Percentiles rank a stretch among this genome's conserved stretches.
Evolutionary conservation across 129 eudicot genomes (phyloP).

Genomic region (Gnaphalium uliginosum): DNA sequence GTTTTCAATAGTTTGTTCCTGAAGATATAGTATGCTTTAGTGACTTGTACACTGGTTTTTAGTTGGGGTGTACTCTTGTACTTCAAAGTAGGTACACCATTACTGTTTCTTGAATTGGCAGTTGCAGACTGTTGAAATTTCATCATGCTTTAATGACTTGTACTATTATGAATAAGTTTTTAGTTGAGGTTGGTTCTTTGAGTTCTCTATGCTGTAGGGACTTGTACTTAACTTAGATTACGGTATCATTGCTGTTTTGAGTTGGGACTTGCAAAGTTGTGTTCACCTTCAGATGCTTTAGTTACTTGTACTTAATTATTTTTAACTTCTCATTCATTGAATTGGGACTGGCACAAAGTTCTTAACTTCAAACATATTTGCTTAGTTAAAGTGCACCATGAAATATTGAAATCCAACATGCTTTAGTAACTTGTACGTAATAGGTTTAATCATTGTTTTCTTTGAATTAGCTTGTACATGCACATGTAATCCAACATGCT

Average conservation of each 20-base stretch:
- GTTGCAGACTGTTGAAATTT: not conserved
- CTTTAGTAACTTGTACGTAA: conserved; percentile 7
- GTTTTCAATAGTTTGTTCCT: conserved; percentile 7
- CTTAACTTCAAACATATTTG: conserved; percentile 5
- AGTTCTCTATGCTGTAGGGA: not conserved
- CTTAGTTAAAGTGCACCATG: not conserved
- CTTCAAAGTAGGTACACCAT: not conserved
- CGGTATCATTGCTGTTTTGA: not conserved
- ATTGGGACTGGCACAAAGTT: conserved; percentile 1
- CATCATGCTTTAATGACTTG: conserved; percentile 6
- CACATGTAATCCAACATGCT: not conserved
- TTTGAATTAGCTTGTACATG: not conserved
- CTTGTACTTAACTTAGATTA: not conserved
- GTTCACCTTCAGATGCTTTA: not conserved
- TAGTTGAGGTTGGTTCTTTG: not conserved
- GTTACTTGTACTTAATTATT: conserved; percentile 1
- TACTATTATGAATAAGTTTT: not conserved
- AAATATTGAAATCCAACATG: not conserved
- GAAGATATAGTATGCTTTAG: conserved; percentile 12
- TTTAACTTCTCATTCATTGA: not conserved
- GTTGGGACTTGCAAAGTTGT: conserved; percentile 15
- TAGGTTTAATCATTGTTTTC: not conserved
- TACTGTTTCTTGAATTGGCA: not conserved
- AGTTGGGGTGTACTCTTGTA: not conserved
- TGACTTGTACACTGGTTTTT: conserved; percentile 9